Evolutionary conservation across 208 protist genomes (phyloP), one percentile per base, ranked within the genome.

Genomic region (Borovskyia barvae): DNA sequence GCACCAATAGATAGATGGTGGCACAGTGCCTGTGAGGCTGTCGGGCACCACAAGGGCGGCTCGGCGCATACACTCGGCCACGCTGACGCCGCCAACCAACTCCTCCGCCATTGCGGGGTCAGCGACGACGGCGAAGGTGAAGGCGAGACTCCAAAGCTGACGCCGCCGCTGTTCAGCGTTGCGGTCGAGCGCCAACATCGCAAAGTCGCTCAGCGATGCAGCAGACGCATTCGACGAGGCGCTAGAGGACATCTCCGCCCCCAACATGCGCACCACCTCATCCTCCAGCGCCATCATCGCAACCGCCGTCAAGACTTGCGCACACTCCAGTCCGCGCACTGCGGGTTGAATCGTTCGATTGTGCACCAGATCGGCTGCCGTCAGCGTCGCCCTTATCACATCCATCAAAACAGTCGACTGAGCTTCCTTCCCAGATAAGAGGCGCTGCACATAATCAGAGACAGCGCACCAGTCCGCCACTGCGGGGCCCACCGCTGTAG

Each of bases 201-300:
- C 51, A 24, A 73, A 62, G 32, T 66, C 58, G 12, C 25, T 37
- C 9, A 66, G 17, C 7, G 41, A 33, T 54, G 54, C 61, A 19
- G 39, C 48, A 25, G 20, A 35, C 11, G 63, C 39, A 48, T n/a
- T 40, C 17, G 15, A 52, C 26, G 66, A 24, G 22, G 17, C 45
- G 12, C 54, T 35, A 3, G n/a, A 11, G 17, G 37, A 24, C 19
- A 62, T 25, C 58, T 53, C 57, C 24, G 36, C 37, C 1, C 45
- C 45, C 25, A 73, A 28, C 25, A 17, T 49, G 20, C 66, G 66
- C 46, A 66, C 54, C 26, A 47, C 41, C 22, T 65, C 43, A 40
- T 73, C 66, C 43, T 73, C 66, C 39, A 73, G 46, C 28, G 35
- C 42, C 52, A 73, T 65, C 41, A 62, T n/a, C 0, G 58, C 58